phyloP scores from a whole-genome alignment of 2,329 filamentous ascomycete genomes.

The Ceratocystis colombiana region DNA sequence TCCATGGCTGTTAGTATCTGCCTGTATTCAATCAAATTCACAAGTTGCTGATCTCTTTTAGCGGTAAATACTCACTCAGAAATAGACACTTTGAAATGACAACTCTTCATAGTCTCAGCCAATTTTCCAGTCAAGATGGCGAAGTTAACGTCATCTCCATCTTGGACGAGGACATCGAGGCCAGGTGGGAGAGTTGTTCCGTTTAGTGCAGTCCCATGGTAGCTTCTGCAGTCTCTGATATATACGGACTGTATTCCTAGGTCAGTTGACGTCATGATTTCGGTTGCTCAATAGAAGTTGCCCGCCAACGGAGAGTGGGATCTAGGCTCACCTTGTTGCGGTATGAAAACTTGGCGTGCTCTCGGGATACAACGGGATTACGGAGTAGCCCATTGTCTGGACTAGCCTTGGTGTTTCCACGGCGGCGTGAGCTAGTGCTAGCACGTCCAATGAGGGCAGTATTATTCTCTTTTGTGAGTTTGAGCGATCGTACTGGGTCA shows the following conservation, averaged over 20 bases:
- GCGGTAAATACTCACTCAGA: neutral
- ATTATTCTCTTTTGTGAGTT: constrained; percentile 17
- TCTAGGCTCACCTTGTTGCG: constrained; percentile 15
- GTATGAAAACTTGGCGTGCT: constrained; percentile 22
- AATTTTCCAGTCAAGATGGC: constrained; percentile 22
- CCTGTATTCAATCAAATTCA: too few species aligned
- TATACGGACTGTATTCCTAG: constrained; percentile 16
- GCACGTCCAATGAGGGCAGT: constrained; percentile 19
- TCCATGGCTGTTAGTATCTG: too few species aligned
- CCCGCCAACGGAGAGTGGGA: neutral
- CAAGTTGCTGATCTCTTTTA: neutral
- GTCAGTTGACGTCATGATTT: neutral
- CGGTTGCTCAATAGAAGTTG: too few species aligned
- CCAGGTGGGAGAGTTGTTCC: constrained; percentile 7
- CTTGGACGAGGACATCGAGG: constrained; percentile 15
- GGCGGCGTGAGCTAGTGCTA: constrained; percentile 22
- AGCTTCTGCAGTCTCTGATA: constrained; percentile 22
- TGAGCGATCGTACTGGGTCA: constrained; percentile 10
- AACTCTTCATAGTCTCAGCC: constrained; percentile 9
- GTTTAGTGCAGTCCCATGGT: constrained; percentile 25
- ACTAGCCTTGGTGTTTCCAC: constrained; percentile 1
- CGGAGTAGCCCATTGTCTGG: constrained; percentile 22
- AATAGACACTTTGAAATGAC: neutral
- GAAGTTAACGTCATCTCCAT: constrained; percentile 19
- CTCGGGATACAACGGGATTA: constrained; percentile 25